Percentiles rank a stretch among this genome's conserved stretches.
These are phyloP conservation scores for Chaetomium sp. DNA, from an alignment of 2,329 filamentous ascomycete species.

Conservation along the genomic window DNA sequence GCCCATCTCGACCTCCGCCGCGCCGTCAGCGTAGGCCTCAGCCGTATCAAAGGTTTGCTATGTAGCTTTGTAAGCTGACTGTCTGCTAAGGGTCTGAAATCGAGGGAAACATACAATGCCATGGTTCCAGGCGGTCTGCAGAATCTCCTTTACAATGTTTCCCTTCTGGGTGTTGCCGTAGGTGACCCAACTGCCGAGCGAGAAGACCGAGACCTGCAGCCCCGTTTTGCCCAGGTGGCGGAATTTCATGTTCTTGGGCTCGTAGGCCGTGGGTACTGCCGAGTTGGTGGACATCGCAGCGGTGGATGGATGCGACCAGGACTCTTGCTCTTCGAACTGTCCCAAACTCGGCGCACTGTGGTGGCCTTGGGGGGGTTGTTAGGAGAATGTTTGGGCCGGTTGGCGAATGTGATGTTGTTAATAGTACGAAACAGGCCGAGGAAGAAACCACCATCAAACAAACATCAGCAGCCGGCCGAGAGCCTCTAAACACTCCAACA, in stretches of 20 bases:
- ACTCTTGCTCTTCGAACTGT: too few relatives aligned
- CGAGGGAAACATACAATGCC: conserved; percentile 35
- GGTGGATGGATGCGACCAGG: too few relatives aligned
- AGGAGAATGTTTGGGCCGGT: too few relatives aligned
- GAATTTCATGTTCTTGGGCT: conserved; percentile 55
- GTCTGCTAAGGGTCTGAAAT: too few relatives aligned
- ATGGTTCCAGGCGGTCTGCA: conserved; percentile 44
- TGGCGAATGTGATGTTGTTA: too few relatives aligned
- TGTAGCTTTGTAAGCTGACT: background rate
- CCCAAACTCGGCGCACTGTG: too few relatives aligned
- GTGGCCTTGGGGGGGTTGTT: too few relatives aligned
- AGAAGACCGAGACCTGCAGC: conserved; percentile 67
- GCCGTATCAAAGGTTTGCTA: conserved; percentile 48
- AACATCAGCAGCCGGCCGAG: too few relatives aligned
- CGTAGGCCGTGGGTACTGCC: conserved; percentile 22
- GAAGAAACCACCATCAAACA: too few relatives aligned
- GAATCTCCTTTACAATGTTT: conserved; percentile 33
- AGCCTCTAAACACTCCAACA: too few relatives aligned
- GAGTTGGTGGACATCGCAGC: conserved; percentile 17
- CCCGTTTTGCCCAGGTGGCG: conserved; percentile 67
- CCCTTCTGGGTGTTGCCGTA: conserved; percentile 54
- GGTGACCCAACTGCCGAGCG: conserved; percentile 66
- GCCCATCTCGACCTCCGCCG: conserved; percentile 46
- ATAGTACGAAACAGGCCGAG: too few relatives aligned
- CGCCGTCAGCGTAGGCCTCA: conserved; percentile 42